A percentile compares a stretch with the other conserved stretches of the same genome.
phyloP scores from a whole-genome alignment of 116 monocot species.

The Phalaenopsis hybrid region DNA sequence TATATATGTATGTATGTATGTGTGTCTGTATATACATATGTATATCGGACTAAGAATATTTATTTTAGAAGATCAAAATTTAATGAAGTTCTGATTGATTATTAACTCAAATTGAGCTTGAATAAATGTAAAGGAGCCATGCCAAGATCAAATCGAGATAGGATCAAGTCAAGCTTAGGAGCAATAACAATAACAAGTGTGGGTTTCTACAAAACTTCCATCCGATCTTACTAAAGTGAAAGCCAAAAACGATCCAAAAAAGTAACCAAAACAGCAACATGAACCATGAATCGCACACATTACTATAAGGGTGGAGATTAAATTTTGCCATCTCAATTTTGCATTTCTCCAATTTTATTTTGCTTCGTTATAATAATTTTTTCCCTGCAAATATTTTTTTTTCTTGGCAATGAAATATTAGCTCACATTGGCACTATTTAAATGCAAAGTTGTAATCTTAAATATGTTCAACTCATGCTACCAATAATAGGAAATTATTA shows the following conservation, averaged over 20 bases:
- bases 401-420: background rate
- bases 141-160: no score
- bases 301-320: background rate
- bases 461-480: background rate
- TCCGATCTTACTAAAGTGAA: background rate
- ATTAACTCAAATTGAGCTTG: no score
- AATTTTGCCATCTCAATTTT: background rate
- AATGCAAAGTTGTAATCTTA: background rate
- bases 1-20: no score
- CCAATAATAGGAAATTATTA: background rate
- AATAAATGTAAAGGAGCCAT: no score
- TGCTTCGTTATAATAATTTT: background rate
- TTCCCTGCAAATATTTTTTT: no score
- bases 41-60: no score
- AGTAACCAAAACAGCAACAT: background rate
- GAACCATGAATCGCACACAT: background rate
- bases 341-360: background rate
- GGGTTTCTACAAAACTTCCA: background rate
- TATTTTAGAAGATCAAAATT: no score
- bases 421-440: background rate
- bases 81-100: no score
- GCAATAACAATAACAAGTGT: background rate
- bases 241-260: background rate
- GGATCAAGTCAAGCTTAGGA: no score
- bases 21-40: no score